phyloP scores from a whole-genome alignment of 1,284 basidiomycete species.

The Leccinum angustisporum region DNA sequence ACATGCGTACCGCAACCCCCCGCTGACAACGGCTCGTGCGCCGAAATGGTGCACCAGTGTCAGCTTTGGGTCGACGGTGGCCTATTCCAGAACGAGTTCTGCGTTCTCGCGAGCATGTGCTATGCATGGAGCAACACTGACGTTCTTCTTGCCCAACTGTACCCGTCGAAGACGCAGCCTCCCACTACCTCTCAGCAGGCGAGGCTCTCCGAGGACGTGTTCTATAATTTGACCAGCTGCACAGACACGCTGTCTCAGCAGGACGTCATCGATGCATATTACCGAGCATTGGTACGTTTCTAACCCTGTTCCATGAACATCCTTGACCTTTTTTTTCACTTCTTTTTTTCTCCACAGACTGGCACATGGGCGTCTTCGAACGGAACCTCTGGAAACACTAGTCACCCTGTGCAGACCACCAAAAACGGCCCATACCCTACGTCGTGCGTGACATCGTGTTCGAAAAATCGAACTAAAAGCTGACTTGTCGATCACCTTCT shows the following conservation, averaged over 20 bases:
- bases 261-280: conserved; percentile 25
- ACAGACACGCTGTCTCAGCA: conserved; percentile 23
- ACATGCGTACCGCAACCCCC: conserved; percentile 24
- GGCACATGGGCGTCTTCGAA: conserved; percentile 10
- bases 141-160: conserved; percentile 16
- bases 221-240: conserved; percentile 25
- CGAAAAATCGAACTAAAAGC: not conserved
- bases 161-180: conserved; percentile 7
- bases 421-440: conserved; percentile 27
- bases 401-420: not conserved
- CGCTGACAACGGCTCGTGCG: conserved; percentile 26
- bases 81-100: conserved; percentile 27
- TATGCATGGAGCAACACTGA: conserved; percentile 26
- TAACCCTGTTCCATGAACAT: not conserved
- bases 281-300: conserved; percentile 17
- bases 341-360: conserved; percentile 12
- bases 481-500: not conserved
- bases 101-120: conserved; percentile 27
- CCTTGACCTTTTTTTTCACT: not conserved
- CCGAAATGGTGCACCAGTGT: conserved; percentile 15
- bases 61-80: conserved; percentile 16
- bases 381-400: conserved; percentile 12
- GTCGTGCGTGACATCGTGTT: conserved; percentile 8
- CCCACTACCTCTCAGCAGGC: conserved; percentile 15
- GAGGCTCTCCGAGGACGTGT: conserved; percentile 20